Evolutionary conservation across 257 asterid genomes (phyloP).

Genomic region (Jaltomata sinuosa): DNA sequence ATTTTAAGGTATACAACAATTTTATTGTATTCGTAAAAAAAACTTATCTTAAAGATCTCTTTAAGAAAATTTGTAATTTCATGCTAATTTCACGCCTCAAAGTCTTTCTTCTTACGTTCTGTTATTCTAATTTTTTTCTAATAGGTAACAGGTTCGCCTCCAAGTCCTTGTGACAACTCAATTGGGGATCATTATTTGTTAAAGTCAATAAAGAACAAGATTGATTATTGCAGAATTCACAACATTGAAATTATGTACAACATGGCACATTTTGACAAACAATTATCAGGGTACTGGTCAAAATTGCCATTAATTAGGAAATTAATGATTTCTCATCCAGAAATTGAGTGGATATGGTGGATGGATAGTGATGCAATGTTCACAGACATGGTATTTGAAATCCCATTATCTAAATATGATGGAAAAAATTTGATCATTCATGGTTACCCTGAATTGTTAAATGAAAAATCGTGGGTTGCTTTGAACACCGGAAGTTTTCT

Average conservation of each 20-base stretch:
- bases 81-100: neutral
- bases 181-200: conserved; percentile 37
- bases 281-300: conserved; percentile 37
- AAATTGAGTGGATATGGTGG: conserved; percentile 50
- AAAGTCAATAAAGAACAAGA: conserved; percentile 44
- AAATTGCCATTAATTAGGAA: conserved; percentile 31
- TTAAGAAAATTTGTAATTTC: neutral
- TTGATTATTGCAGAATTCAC: conserved; percentile 43
- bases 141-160: conserved; percentile 25
- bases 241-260: conserved; percentile 30
- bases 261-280: conserved; percentile 26
- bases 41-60: neutral
- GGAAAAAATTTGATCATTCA: conserved; percentile 23
- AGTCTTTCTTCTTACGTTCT: neutral
- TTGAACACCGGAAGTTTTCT: conserved; percentile 33
- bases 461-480: conserved; percentile 35
- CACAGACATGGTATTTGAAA: conserved; percentile 34
- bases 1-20: too few relatives aligned
- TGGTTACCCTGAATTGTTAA: conserved; percentile 22
- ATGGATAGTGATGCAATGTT: conserved; percentile 44
- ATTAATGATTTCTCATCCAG: conserved; percentile 36
- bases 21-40: too few relatives aligned
- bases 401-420: conserved; percentile 22
- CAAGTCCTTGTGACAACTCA: conserved; percentile 30
- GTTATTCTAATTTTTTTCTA: neutral